phyloP scores from a whole-genome alignment of 441 rosid species.

The Cnidoscolus chayamansa region DNA sequence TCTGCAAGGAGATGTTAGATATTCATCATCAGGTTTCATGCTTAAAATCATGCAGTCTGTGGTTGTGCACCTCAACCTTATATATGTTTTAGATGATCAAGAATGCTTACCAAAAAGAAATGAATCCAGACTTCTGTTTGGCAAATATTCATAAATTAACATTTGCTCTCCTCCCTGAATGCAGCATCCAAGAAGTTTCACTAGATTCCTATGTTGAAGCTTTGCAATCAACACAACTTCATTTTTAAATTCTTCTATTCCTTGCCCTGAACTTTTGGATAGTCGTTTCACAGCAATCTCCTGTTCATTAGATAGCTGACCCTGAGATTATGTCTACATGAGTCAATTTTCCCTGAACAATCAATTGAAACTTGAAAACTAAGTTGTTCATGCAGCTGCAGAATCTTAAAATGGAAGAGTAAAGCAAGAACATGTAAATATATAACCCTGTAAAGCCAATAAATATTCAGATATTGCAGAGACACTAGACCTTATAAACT shows the following conservation, averaged over 20 bases:
- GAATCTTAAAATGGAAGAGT: not conserved
- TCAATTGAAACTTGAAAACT: not conserved
- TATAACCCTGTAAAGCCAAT: not conserved
- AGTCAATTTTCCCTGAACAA: not conserved
- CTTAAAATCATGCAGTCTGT: not conserved
- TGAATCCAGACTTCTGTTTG: slow-evolving; percentile 31
- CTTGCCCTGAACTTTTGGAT: slow-evolving; percentile 35
- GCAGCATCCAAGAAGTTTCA: slow-evolving; percentile 42
- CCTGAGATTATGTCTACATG: slow-evolving; percentile 25
- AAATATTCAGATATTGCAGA: not conserved
- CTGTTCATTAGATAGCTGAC: slow-evolving; percentile 31
- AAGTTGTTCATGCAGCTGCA: not conserved
- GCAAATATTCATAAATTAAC: slow-evolving; percentile 39
- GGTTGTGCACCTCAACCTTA: not conserved
- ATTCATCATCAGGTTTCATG: not conserved
- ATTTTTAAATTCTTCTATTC: slow-evolving; percentile 34
- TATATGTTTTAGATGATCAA: not conserved
- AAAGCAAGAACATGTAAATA: not conserved
- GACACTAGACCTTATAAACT: slow-evolving; percentile 27
- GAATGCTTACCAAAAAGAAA: slow-evolving; percentile 17
- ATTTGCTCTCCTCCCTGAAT: slow-evolving; percentile 36
- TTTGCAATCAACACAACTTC: slow-evolving; percentile 36
- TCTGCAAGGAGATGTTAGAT: slow-evolving; percentile 13
- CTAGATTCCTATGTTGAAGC: slow-evolving; percentile 46
- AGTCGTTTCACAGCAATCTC: slow-evolving; percentile 42